Evolutionary conservation across 169 alveolate genomes (phyloP).

Genomic region (Cyclospora cayetanensis): DNA sequence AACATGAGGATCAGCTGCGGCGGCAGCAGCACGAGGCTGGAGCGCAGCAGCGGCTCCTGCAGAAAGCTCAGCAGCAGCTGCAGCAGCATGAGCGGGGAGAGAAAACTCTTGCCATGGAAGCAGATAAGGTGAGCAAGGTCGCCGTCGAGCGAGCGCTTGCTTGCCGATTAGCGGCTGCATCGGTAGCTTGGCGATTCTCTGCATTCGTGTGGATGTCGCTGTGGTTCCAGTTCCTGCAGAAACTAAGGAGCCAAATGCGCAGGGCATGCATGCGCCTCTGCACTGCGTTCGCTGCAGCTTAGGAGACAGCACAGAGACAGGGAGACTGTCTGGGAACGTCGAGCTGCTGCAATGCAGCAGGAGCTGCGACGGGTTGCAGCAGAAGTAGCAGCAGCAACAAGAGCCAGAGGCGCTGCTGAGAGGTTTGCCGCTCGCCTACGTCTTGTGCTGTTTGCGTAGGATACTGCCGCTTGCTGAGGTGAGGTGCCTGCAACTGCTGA

Average conservation of each 20-base stretch:
- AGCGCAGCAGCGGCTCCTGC: conserved; percentile 38
- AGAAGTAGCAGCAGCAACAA: background rate
- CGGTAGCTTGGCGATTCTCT: no score
- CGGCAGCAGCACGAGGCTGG: background rate
- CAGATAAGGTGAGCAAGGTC: background rate
- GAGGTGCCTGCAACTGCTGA: conserved; percentile 10
- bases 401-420: background rate
- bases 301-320: background rate
- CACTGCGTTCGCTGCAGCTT: background rate
- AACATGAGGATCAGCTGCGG: background rate
- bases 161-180: no score
- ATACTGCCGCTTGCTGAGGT: background rate
- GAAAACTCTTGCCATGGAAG: background rate
- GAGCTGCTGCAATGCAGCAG: background rate
- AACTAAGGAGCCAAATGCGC: no score
- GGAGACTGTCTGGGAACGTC: background rate
- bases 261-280: no score
- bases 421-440: no score
- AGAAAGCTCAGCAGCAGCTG: conserved; percentile 26
- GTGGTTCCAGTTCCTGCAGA: no score
- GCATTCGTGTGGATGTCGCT: no score
- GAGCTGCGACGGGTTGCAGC: background rate
- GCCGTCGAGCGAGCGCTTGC: no score
- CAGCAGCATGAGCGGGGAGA: background rate
- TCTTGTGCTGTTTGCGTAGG: no score